Evolutionary conservation across 2,329 filamentous ascomycete species (phyloP).

Genomic region (Penicillium sp.): DNA sequence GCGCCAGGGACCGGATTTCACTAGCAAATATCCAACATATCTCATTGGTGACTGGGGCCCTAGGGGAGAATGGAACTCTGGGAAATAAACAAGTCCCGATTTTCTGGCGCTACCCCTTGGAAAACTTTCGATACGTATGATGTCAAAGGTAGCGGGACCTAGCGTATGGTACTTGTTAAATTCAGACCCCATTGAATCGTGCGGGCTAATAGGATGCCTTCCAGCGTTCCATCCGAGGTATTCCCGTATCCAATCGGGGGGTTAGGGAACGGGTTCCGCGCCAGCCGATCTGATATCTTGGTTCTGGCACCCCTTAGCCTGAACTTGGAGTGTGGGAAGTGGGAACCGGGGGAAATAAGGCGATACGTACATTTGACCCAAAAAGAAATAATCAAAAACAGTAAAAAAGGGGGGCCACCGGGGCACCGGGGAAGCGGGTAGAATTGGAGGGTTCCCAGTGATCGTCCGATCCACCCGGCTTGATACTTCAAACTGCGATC

Average conservation of each 20-base stretch:
- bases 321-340: neutral
- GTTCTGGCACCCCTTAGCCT: neutral
- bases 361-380: neutral
- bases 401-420: constrained; percentile 2
- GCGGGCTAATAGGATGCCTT: constrained; percentile 23
- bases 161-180: constrained; percentile 6
- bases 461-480: constrained; percentile 18
- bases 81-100: too few species aligned
- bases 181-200: neutral
- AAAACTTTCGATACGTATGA: constrained; percentile 9
- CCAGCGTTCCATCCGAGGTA: constrained; percentile 13
- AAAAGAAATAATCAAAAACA: neutral
- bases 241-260: constrained; percentile 25
- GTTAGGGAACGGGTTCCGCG: constrained; percentile 17
- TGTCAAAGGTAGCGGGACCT: constrained; percentile 16
- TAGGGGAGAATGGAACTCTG: too few species aligned
- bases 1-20: neutral
- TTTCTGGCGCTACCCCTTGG: neutral
- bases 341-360: neutral
- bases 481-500: constrained; percentile 8
- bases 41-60: constrained; percentile 9
- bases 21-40: neutral
- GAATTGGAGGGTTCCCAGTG: constrained; percentile 9
- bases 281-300: constrained; percentile 23
- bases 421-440: constrained; percentile 15